Conservation (phyloP, 1,284 basidiomycete genomes). For the Puccinia coronata region DNA sequence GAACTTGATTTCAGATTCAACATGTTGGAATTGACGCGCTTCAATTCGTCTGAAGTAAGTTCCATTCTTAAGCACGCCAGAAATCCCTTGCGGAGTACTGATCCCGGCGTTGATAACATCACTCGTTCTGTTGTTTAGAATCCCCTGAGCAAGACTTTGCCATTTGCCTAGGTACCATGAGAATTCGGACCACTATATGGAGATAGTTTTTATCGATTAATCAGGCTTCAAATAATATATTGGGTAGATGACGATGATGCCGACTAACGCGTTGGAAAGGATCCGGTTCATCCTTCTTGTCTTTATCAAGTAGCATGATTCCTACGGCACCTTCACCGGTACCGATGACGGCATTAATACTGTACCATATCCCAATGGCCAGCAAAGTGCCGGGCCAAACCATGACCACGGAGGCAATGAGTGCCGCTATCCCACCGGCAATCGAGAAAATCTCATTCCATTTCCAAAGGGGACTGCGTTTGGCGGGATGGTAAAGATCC, state of each 20-base stretch:
- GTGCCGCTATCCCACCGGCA: conserved; percentile 27
- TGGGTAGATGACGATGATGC: too few relatives aligned
- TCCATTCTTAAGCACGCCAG: conserved; percentile 21
- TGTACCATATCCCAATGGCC: conserved; percentile 39
- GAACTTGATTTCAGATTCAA: conserved; percentile 26
- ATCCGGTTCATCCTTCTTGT: conserved; percentile 30
- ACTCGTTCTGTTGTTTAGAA: conserved; percentile 13
- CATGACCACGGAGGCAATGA: conserved; percentile 39
- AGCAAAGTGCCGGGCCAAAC: conserved; percentile 27
- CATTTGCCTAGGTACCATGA: conserved; percentile 43
- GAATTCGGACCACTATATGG: conserved; percentile 42
- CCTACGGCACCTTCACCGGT: conserved; percentile 34
- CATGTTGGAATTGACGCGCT: conserved; percentile 34
- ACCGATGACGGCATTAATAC: conserved; percentile 24
- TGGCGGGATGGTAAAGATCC: conserved; percentile 41
- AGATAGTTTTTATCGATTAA: too few relatives aligned
- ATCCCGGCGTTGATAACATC: conserved; percentile 38
- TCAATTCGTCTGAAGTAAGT: conserved; percentile 36
- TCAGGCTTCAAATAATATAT: too few relatives aligned
- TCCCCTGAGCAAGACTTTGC: conserved; percentile 34
- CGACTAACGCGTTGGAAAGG: conserved; percentile 36
- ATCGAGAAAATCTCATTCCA: conserved; percentile 36
- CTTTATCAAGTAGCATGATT: conserved; percentile 24
- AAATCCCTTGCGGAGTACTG: conserved; percentile 36
- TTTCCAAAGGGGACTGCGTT: conserved; percentile 41